Percentiles rank a stretch among this genome's conserved stretches.
Evolutionary conservation across 306 rosid species (phyloP).

Genomic region (Quercus rubra): DNA sequence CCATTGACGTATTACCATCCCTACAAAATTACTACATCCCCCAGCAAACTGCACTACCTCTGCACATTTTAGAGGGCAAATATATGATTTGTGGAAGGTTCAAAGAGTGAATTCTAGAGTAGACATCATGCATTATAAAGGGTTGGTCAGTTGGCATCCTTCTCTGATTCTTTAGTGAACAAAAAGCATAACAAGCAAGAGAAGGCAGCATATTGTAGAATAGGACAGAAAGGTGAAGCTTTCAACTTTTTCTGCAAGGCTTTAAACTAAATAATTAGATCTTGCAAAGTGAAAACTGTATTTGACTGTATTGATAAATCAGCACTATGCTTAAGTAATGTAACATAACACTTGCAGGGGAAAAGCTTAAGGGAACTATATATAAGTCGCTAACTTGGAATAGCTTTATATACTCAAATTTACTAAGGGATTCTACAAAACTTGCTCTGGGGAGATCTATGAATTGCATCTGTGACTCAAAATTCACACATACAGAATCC

Average conservation of each 20-base stretch:
- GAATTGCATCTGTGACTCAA: background rate
- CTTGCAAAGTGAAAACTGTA: background rate
- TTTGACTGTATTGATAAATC: background rate
- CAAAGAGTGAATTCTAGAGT: background rate
- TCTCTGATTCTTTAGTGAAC: background rate
- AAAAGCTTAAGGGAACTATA: conserved; percentile 1
- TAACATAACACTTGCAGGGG: background rate
- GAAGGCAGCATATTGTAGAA: background rate
- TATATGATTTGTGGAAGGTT: background rate
- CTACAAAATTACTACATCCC: background rate
- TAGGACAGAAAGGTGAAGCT: background rate
- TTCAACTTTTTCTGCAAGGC: background rate
- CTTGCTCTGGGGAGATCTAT: background rate
- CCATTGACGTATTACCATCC: background rate
- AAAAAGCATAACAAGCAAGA: background rate
- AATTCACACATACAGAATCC: background rate
- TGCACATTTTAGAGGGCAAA: background rate
- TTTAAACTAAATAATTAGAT: background rate
- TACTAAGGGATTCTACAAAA: background rate
- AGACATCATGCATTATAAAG: background rate
- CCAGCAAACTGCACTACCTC: background rate
- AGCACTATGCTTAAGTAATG: background rate
- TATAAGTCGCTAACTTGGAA: conserved; percentile 10
- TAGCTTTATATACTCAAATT: conserved; percentile 11
- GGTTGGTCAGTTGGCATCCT: background rate